Evolutionary conservation across 495 filamentous ascomycete genomes (phyloP), one percentile per base, ranked within the genome.

Genomic region (Penicillium coprophilum): DNA sequence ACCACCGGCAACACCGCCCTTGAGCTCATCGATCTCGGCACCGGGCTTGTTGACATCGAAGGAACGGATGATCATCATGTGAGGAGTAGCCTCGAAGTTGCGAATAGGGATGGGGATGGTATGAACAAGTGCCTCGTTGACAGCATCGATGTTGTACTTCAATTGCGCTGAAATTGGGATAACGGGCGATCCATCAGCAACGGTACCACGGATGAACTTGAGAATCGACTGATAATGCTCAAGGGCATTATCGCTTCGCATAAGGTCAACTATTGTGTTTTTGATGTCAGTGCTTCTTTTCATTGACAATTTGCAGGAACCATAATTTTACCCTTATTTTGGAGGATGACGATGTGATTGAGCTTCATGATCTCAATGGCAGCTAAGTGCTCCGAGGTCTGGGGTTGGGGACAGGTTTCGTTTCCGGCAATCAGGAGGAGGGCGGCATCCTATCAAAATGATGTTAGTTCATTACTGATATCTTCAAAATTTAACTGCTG

Each of bases 31-130:
- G 56, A 98, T 97, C 77, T 96, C 95, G n/a, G 95, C 91, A 83
- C 94, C 94, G 36, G 94, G 94, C 82, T 98, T 98, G 85, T 98
- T 98, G 62, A 98, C 95, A 67, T 98, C 94, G 72, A 98, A 98
- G 5, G 92, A 97, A 61, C 94, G 88, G 70, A 98, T 98, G 65
- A 97, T 87, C 64, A 98, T 98, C 90, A 98, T 96, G 75, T 96
- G 91, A 27, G 94, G 94, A 40, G 89, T 88, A 59, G 86, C 85
- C 53, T 85, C 80, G 79, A 97, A 97, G 72, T 97, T 90, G 74
- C 94, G 82, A 30, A 87, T 66, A 3, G 94, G 94, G 20, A 97
- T 86, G 19, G 95, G 95, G 58, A 98, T 96, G 67, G 89, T 92
- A 59, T 89, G 87, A 60, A 96, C 88, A 50, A 98, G 90, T 55